phyloP scores from a whole-genome alignment of 768 basidiomycete species.

The Suillus spraguei region DNA sequence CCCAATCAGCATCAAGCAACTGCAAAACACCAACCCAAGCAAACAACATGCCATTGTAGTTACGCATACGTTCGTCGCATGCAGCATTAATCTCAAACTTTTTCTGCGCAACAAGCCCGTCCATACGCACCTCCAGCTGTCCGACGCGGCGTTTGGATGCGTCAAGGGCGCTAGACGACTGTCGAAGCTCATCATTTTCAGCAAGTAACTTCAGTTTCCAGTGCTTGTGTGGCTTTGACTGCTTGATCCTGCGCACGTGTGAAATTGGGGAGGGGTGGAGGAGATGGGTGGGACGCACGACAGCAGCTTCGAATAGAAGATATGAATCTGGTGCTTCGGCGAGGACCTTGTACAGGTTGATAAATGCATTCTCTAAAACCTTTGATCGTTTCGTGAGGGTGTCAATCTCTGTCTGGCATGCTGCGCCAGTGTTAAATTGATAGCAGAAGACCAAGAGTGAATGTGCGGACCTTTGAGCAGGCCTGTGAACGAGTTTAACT shows the following conservation, averaged over 20 bases:
- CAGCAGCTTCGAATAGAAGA: slow-evolving; percentile 43
- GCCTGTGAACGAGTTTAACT: too few species aligned
- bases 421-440: too few species aligned
- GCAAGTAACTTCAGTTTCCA: slow-evolving; percentile 75
- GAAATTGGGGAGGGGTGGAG: neutral
- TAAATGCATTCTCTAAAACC: too few species aligned
- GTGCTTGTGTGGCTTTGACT: slow-evolving; percentile 75
- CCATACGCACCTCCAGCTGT: too few species aligned
- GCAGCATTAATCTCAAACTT: slow-evolving; percentile 97
- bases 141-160: too few species aligned
- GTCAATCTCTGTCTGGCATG: too few species aligned
- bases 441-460: too few species aligned
- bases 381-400: too few species aligned
- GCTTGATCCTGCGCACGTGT: slow-evolving; percentile 80
- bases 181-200: slow-evolving; percentile 83
- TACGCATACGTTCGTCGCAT: slow-evolving; percentile 93
- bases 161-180: slow-evolving; percentile 59
- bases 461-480: too few species aligned
- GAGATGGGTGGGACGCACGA: slow-evolving; percentile 47
- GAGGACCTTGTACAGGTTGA: too few species aligned
- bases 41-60: slow-evolving; percentile 61
- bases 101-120: slow-evolving; percentile 56
- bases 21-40: neutral
- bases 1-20: slow-evolving; percentile 1
- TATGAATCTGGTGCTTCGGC: too few species aligned